Percentiles rank a stretch among this genome's conserved stretches.
These are phyloP conservation scores for Wickerhamomyces pijperi DNA, from an alignment of 805 yeast species.

Conservation along the genomic window DNA sequence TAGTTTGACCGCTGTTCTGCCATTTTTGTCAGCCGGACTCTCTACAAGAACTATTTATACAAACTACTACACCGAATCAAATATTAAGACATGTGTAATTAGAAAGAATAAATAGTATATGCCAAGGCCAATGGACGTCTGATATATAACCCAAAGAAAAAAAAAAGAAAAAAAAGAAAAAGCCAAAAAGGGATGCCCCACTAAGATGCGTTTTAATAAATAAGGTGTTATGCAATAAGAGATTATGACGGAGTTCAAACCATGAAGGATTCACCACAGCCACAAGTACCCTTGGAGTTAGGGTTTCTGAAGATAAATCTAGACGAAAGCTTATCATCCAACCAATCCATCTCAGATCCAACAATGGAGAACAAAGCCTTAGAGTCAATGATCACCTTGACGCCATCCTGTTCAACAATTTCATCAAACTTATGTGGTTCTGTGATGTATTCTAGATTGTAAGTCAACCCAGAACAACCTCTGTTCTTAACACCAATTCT, in stretches of 20 bases:
- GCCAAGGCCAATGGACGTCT: too few relatives aligned
- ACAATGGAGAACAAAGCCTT: conserved; percentile 92
- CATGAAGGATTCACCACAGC: conserved; percentile 98
- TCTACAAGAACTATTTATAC: too few relatives aligned
- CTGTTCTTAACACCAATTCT: conserved; percentile 91
- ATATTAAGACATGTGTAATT: too few relatives aligned
- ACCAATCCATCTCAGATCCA: conserved; percentile 98
- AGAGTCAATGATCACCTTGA: conserved; percentile 85
- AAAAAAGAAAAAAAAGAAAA: too few relatives aligned
- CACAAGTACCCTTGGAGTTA: conserved; percentile 95
- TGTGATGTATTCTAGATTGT: conserved; percentile 81
- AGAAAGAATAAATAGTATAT: too few relatives aligned
- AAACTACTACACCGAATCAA: too few relatives aligned
- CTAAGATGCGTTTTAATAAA: too few relatives aligned
- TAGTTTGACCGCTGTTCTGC: neutral
- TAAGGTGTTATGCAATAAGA: neutral
- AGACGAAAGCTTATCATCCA: conserved; percentile 82
- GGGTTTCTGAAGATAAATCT: conserved; percentile 92
- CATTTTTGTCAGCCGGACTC: neutral
- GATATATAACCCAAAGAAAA: too few relatives aligned
- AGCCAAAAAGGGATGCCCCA: neutral
- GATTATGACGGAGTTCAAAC: conserved; percentile 32
- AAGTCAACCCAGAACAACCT: conserved; percentile 93
- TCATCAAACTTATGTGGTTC: conserved; percentile 95
- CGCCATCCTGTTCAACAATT: conserved; percentile 85